Percentiles rank a stretch among this genome's conserved stretches.
Conservation (phyloP, 768 basidiomycete genomes). For the Lactarius pseudohatsudake region DNA sequence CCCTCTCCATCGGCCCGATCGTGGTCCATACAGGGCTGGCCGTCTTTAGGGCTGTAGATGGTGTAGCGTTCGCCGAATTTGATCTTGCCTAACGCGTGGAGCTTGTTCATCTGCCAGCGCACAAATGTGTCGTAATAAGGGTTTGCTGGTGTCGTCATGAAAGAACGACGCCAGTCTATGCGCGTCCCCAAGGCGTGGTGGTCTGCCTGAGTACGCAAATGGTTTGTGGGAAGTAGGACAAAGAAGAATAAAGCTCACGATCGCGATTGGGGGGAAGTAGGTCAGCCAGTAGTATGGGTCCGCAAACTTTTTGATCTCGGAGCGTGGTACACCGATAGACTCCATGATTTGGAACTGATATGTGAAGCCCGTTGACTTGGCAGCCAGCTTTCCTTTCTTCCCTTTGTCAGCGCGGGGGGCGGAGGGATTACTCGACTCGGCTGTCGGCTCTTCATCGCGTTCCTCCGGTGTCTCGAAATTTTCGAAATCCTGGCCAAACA, state of each 20-base stretch:
- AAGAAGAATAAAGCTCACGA: conserved; percentile 41
- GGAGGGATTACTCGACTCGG: conserved; percentile 43
- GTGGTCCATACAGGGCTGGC: conserved; percentile 99
- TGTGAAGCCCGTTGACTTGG: conserved; percentile 88
- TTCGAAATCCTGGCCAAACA: conserved; percentile 92
- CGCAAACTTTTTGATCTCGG: conserved; percentile 94
- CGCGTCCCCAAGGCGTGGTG: conserved; percentile 88
- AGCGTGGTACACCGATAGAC: conserved; percentile 82
- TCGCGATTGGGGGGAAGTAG: conserved; percentile 95
- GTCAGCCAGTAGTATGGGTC: conserved; percentile 92
- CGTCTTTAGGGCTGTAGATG: conserved; percentile 97
- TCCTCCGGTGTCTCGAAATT: conserved; percentile 54
- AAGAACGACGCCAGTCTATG: conserved; percentile 95
- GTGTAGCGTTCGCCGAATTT: conserved; percentile 99
- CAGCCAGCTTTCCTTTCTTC: conserved; percentile 92
- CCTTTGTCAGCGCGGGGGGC: conserved; percentile 64
- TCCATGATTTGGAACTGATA: conserved; percentile 99
- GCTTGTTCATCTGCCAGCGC: conserved; percentile 96
- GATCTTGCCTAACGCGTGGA: conserved; percentile 84
- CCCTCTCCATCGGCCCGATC: conserved; percentile 95
- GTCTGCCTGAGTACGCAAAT: conserved; percentile 51
- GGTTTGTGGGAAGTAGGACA: neutral
- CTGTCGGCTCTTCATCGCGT: conserved; percentile 42
- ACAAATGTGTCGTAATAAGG: conserved; percentile 98
- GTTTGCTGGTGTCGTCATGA: conserved; percentile 93